phyloP scores from a whole-genome alignment of 106 monocot species.

The Allium fistulosum region DNA sequence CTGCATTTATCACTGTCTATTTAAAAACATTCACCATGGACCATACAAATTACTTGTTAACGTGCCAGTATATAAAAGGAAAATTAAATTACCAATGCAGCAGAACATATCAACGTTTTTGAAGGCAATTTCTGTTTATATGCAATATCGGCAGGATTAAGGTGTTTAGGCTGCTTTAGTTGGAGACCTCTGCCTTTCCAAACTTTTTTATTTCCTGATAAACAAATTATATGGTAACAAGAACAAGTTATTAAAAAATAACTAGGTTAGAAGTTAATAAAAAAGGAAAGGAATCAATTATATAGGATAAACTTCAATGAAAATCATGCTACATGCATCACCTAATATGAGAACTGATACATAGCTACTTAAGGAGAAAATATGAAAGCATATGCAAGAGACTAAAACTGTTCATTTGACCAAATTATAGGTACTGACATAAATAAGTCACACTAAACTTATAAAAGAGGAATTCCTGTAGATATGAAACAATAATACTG shows the following conservation, averaged over 20 bases:
- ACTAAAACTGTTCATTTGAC: too few species aligned
- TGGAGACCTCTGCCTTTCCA: background rate
- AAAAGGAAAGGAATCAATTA: too few species aligned
- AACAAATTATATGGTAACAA: background rate
- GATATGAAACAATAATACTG: too few species aligned
- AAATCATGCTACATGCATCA: too few species aligned
- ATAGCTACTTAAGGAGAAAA: too few species aligned
- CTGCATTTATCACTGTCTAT: background rate
- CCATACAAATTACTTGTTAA: background rate
- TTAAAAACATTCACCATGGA: background rate
- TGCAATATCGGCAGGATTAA: background rate
- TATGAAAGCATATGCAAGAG: background rate
- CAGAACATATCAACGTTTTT: conserved; percentile 4
- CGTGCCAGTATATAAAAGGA: background rate
- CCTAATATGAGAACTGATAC: too few species aligned
- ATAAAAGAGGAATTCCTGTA: too few species aligned
- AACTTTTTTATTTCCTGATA: conserved; percentile 7
- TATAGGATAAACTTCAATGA: too few species aligned
- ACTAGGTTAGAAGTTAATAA: background rate
- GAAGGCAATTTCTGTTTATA: background rate
- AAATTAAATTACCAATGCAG: conserved; percentile 6
- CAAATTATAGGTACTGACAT: too few species aligned
- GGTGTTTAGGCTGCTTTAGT: background rate
- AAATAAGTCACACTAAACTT: too few species aligned
- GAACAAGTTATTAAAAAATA: background rate